Percentiles rank a stretch among this genome's conserved stretches.
Conservation (phyloP, 1,139 yeast species). For the Arxiozyma slooffiae region DNA sequence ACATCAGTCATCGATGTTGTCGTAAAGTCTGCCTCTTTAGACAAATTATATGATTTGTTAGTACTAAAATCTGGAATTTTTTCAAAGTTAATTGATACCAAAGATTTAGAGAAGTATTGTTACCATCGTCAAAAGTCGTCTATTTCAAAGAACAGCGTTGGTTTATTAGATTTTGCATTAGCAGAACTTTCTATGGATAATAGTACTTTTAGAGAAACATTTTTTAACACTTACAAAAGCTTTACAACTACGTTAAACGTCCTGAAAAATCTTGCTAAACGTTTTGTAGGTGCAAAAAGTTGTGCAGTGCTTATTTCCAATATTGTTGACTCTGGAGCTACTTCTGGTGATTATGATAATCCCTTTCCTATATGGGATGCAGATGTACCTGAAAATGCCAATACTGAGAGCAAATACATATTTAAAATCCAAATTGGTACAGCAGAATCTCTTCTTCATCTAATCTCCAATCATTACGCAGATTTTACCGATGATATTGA, state of each 20-base stretch:
- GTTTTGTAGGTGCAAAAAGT: slow-evolving; percentile 51
- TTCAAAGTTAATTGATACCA: slow-evolving; percentile 37
- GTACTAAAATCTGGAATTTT: slow-evolving; percentile 55
- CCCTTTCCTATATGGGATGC: slow-evolving; percentile 41
- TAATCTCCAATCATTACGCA: slow-evolving; percentile 63
- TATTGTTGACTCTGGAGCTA: slow-evolving; percentile 13
- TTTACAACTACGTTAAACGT: slow-evolving; percentile 47
- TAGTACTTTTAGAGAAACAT: slow-evolving; percentile 50
- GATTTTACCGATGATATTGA: slow-evolving; percentile 65
- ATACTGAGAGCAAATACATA: slow-evolving; percentile 39
- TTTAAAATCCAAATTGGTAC: slow-evolving; percentile 74
- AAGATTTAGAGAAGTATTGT: slow-evolving; percentile 35
- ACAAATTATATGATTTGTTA: slow-evolving; percentile 50
- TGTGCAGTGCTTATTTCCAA: slow-evolving; percentile 45
- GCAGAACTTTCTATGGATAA: slow-evolving; percentile 46
- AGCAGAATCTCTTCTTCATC: slow-evolving; percentile 61
- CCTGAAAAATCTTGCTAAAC: slow-evolving; percentile 40
- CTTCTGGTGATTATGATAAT: slow-evolving; percentile 8
- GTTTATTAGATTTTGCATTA: slow-evolving; percentile 33
- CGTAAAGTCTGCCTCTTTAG: slow-evolving; percentile 51
- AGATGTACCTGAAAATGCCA: slow-evolving; percentile 24
- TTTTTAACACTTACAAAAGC: slow-evolving; percentile 56
- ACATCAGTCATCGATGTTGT: slow-evolving; percentile 37
- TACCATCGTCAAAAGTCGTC: slow-evolving; percentile 21
- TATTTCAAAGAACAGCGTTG: slow-evolving; percentile 12